Percentiles rank a stretch among this genome's conserved stretches.
These are phyloP conservation scores for Aspergillus sclerotioniger DNA, from an alignment of 495 filamentous ascomycete species.

Conservation along the genomic window DNA sequence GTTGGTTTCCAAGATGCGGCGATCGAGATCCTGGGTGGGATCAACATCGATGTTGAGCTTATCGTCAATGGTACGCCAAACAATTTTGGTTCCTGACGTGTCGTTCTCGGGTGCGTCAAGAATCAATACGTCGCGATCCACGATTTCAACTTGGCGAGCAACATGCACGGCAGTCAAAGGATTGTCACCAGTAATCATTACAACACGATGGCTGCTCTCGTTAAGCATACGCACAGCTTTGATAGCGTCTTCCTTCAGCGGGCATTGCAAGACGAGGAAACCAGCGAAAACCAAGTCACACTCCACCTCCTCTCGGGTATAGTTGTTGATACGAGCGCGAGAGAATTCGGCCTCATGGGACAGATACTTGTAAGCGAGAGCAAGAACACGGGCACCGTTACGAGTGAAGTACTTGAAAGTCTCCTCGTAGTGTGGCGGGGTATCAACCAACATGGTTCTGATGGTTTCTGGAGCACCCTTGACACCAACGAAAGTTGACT, in stretches of 20 bases:
- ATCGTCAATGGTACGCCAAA: conserved; percentile 96
- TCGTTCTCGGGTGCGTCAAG: conserved; percentile 93
- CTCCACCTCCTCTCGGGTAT: conserved; percentile 90
- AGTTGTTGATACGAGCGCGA: conserved; percentile 81
- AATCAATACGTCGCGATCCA: conserved; percentile 92
- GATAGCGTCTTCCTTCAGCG: conserved; percentile 94
- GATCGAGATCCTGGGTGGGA: conserved; percentile 75
- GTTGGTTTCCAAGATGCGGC: conserved; percentile 76
- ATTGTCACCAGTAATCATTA: conserved; percentile 99
- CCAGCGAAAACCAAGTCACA: conserved; percentile 82
- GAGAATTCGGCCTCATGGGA: conserved; percentile 76
- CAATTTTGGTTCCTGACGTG: conserved; percentile 72
- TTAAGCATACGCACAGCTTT: conserved; percentile 94
- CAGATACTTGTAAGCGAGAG: conserved; percentile 90
- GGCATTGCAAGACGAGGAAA: conserved; percentile 93
- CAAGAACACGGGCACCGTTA: conserved; percentile 88
- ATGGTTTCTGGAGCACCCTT: conserved; percentile 98
- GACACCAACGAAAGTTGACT: conserved; percentile 85
- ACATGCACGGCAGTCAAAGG: conserved; percentile 96
- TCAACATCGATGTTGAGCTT: conserved; percentile 84
- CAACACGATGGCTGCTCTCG: conserved; percentile 95
- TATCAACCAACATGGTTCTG: conserved; percentile 79
- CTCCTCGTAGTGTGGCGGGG: conserved; percentile 90
- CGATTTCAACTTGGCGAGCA: conserved; percentile 92
- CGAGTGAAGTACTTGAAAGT: conserved; percentile 98